Evolutionary conservation across 768 basidiomycete species (phyloP), one percentile per base, ranked within the genome.

Genomic region (Pleurotus ostreatus): DNA sequence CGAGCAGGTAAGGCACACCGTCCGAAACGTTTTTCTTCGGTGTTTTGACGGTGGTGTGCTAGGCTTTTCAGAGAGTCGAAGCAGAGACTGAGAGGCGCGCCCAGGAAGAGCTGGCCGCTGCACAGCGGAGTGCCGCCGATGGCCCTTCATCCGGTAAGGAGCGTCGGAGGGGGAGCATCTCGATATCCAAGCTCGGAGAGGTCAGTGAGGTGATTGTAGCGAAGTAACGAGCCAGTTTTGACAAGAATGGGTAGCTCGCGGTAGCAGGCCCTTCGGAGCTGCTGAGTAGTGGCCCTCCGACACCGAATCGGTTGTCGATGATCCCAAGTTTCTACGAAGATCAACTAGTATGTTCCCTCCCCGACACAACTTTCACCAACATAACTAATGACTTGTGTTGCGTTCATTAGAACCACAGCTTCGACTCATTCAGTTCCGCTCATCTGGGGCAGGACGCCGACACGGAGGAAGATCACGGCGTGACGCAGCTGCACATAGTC

Each of bases 41-140:
- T 34, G 9, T 53, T 18, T 38, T 39, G 11, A 18, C 20, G 23
- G 37, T 40, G 51, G 41, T 41, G 22, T 11, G 30, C 30, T 34
- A 34, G 41, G 51, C 22, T 38, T 55, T 55, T 41, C 54, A 55
- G 37, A 44, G 45, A 45, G 54, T 55, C 9, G 54, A 55, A 55
- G 54, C n/a, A 55, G 54, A 55, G 23, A 40, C 43, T 20, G 37
- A 55, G 25, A 25, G 54, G 40, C 54, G 54, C 26, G 54, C 54
- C 16, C 54, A 55, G 34, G 26, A 55, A 34, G 54, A 55, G 16
- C 38, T 41, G 26, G 43, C 41, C 6, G 22, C 15, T 7, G 43
- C 23, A 11, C 54, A 53, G 16, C 41, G 11, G 16, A 55, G 11
- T 39, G 26, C 30, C 54, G 26, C 43, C 18, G 54, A 55, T 18